phyloP scores from a whole-genome alignment of 129 eudicot species.

The Saussurea involucrata region DNA sequence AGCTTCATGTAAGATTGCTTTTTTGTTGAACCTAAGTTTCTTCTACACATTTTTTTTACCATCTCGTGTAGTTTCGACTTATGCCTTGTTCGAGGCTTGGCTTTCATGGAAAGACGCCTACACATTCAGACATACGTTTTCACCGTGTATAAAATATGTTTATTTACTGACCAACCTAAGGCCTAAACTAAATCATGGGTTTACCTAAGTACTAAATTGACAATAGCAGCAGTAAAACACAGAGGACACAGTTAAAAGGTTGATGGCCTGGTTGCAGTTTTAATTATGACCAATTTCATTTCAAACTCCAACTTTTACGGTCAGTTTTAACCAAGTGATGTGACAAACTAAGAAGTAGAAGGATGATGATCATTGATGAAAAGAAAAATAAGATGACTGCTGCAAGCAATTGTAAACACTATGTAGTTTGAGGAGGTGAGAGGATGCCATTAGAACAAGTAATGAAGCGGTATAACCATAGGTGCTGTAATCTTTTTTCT shows the following conservation, averaged over 20 bases:
- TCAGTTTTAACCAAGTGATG: background rate
- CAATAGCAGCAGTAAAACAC: background rate
- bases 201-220: background rate
- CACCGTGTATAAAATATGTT: background rate
- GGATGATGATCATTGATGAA: background rate
- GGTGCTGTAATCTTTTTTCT: background rate
- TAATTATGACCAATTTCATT: too few relatives aligned
- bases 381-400: background rate
- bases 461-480: background rate
- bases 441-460: background rate
- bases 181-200: background rate
- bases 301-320: background rate
- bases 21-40: constrained; percentile 1
- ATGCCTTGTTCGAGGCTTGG: background rate
- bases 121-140: background rate
- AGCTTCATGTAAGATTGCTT: constrained; percentile 80
- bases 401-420: background rate
- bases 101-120: background rate
- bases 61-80: constrained; percentile 2
- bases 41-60: background rate
- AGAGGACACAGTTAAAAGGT: too few relatives aligned
- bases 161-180: background rate
- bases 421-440: background rate
- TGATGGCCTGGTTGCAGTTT: too few relatives aligned
- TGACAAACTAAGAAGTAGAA: background rate